phyloP scores from a whole-genome alignment of 805 yeast species.

The Metschnikowia koreensis region DNA sequence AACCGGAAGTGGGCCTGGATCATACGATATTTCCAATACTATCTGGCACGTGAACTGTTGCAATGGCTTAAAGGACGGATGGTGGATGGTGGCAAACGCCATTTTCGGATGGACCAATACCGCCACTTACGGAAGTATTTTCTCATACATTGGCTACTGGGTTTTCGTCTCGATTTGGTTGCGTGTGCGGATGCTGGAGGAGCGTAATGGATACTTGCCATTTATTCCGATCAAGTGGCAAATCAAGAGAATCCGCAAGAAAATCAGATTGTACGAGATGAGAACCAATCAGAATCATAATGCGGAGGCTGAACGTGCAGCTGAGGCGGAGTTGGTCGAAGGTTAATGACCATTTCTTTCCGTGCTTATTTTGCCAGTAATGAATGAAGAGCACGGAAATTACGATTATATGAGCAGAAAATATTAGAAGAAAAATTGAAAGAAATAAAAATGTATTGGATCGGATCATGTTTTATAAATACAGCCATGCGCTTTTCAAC shows the following conservation, averaged over 20 bases:
- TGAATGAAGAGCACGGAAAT: too few relatives aligned
- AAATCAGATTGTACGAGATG: conserved; percentile 17
- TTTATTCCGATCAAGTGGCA: conserved; percentile 62
- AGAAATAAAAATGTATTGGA: too few relatives aligned
- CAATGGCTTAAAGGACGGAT: conserved; percentile 43
- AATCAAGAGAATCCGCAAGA: conserved; percentile 49
- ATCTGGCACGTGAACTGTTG: conserved; percentile 50
- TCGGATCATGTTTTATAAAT: too few relatives aligned
- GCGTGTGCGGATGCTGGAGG: conserved; percentile 33
- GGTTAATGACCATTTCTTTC: background rate
- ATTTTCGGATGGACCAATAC: conserved; percentile 47
- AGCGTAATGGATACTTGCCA: conserved; percentile 37
- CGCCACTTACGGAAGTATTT: conserved; percentile 45
- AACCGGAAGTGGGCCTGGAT: conserved; percentile 47
- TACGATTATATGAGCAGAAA: too few relatives aligned
- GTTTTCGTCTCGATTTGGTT: conserved; percentile 31
- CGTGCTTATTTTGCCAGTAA: too few relatives aligned
- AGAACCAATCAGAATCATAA: conserved; percentile 7
- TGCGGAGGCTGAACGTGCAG: conserved; percentile 11
- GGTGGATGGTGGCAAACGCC: conserved; percentile 49
- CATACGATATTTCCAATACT: conserved; percentile 39
- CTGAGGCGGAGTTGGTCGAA: conserved; percentile 15
- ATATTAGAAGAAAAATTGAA: too few relatives aligned
- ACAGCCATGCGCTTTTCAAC: too few relatives aligned
- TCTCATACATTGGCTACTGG: conserved; percentile 40